Base-by-base conservation (phyloP, 2,329 filamentous ascomycete species). In the Neodidymelliopsis sp. region DNA sequence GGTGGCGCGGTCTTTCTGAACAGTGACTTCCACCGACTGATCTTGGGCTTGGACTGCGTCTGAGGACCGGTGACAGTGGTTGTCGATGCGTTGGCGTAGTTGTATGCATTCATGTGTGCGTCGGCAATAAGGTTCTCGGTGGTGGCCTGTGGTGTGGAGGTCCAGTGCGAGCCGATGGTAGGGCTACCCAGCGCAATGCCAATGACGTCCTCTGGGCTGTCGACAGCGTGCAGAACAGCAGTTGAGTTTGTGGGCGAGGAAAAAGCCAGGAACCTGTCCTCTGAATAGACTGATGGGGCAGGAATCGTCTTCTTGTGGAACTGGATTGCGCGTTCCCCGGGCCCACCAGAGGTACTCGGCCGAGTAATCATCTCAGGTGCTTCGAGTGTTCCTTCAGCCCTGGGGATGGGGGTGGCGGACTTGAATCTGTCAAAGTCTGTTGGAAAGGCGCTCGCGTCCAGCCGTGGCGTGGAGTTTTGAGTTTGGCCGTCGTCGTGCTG, bases 111-210 rank as follows among this genome's bases (percentile, higher is more conserved):
- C 59, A 59, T 62, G 28, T 57, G 38, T 12, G 54, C 44, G 27
- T 39, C 36, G 29, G 42, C 28, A 29, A 29, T 34, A 28, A 48
- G 49, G 25, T 57, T 34, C 38, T 53, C 46, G 19, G 38, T 49
- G 22, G 48, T 43, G n/a, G 54, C 54, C 27, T 60, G 61, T 54
- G 60, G 58, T 22, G 62, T 54, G 23, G 53, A 51, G 27, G 60
- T 67, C 67, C 63, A 70, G 37, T 63, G 62, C 46, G 66, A 58
- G 22, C 53, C 59, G 49, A 58, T 62, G 25, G 68, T 71, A 13
- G 72, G 72, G 55, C 72, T 74, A 18, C 72, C 73, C 19, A 75
- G 49, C 22, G 73, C 73, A 36, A 75, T 71, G 5, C 73, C 73
- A 54, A 75, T 75, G 25, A 67, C 55, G 30, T 64, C 61, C 37